Percentiles rank a stretch among this genome's conserved stretches.
phyloP scores from a whole-genome alignment of 192 early-diverging fungal species.

The Lunasporangiospora selenospora region DNA sequence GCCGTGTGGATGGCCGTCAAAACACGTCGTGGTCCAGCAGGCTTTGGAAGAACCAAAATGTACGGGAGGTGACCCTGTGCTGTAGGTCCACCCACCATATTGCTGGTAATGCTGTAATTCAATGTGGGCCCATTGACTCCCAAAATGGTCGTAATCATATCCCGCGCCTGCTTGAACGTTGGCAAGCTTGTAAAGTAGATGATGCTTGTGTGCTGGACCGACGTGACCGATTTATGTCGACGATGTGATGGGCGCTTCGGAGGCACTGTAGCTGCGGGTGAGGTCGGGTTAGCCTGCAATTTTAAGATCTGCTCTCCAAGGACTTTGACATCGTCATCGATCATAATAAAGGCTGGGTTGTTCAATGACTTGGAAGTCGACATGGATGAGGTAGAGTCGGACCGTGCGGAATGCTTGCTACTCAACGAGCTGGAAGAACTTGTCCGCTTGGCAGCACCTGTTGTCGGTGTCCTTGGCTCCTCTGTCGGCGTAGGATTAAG shows the following conservation, averaged over 20 bases:
- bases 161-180: slow-evolving; percentile 59
- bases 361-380: slow-evolving; percentile 5
- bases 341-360: slow-evolving; percentile 60
- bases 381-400: background rate
- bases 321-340: slow-evolving; percentile 62
- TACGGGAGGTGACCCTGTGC: slow-evolving; percentile 47
- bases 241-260: slow-evolving; percentile 30
- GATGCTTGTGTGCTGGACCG: slow-evolving; percentile 56
- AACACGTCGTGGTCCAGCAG: slow-evolving; percentile 64
- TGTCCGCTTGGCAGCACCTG: slow-evolving; percentile 13
- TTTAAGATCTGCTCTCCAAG: slow-evolving; percentile 55
- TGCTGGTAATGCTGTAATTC: slow-evolving; percentile 18
- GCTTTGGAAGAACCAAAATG: slow-evolving; percentile 66
- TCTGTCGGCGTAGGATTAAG: background rate
- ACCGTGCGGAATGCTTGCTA: slow-evolving; percentile 2
- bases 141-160: slow-evolving; percentile 50
- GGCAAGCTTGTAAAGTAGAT: slow-evolving; percentile 63
- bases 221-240: slow-evolving; percentile 16
- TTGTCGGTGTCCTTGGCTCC: slow-evolving; percentile 4
- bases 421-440: slow-evolving; percentile 20
- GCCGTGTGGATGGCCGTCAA: slow-evolving; percentile 65
- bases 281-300: slow-evolving; percentile 28
- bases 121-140: slow-evolving; percentile 22
- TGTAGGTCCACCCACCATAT: slow-evolving; percentile 10
- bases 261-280: slow-evolving; percentile 19